A percentile compares a stretch with the other conserved stretches of the same genome.
These are phyloP conservation scores for Globisporangium ultimum DNA, from an alignment of 352 stramenopile genomes.

Conservation along the genomic window DNA sequence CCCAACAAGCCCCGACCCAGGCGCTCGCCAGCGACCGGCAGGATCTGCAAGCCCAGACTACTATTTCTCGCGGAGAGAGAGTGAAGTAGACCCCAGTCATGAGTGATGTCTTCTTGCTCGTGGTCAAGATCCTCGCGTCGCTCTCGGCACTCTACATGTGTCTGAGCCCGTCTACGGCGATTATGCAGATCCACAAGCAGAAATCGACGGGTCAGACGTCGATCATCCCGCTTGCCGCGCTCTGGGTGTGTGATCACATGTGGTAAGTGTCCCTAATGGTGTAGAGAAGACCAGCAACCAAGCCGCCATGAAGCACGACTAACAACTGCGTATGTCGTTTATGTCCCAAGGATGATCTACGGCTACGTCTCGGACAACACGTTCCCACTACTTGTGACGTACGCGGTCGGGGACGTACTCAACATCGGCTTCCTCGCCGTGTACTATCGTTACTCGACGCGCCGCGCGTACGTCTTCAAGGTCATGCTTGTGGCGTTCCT, in stretches of 20 bases:
- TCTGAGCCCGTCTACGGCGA: constrained; percentile 41
- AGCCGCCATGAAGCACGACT: background rate
- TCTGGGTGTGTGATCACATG: constrained; percentile 71
- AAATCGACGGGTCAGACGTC: constrained; percentile 34
- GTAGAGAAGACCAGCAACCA: background rate
- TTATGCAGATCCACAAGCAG: constrained; percentile 56
- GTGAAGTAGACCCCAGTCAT: background rate
- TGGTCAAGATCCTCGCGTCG: constrained; percentile 61
- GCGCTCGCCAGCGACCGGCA: no score
- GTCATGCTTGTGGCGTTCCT: constrained; percentile 25
- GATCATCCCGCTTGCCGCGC: constrained; percentile 54
- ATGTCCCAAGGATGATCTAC: constrained; percentile 47
- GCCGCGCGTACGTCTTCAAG: constrained; percentile 34
- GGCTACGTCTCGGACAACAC: constrained; percentile 43
- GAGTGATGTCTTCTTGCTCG: constrained; percentile 28
- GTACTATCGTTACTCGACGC: constrained; percentile 39
- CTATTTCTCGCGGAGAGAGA: no score
- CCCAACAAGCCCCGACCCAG: no score
- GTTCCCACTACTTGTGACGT: constrained; percentile 51
- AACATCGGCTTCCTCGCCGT: constrained; percentile 45
- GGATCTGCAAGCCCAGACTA: no score
- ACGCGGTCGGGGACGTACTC: constrained; percentile 43
- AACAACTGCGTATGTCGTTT: background rate
- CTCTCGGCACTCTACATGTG: constrained; percentile 76
- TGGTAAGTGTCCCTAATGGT: constrained; percentile 32